phyloP scores from a whole-genome alignment of 129 eudicot species.

The Flaveria robusta region DNA sequence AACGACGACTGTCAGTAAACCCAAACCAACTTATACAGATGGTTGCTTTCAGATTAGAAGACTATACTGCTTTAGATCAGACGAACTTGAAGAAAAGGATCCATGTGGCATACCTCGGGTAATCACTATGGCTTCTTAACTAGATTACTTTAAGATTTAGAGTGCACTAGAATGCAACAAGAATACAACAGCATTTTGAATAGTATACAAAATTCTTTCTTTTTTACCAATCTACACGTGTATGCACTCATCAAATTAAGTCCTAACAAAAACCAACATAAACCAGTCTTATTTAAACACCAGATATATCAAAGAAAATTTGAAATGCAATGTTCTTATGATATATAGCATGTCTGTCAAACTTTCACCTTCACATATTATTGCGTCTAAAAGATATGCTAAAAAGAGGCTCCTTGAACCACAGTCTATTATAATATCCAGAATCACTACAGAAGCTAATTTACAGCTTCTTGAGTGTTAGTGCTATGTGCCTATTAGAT shows the following conservation, averaged over 20 bases:
- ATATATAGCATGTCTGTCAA: conserved; percentile 5
- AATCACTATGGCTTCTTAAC: conserved; percentile 12
- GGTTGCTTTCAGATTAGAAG: conserved; percentile 17
- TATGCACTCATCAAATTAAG: conserved; percentile 2
- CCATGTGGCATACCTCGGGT: conserved; percentile 10
- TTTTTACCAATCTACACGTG: conserved; percentile 12
- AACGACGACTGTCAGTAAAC: not conserved
- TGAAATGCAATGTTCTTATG: conserved; percentile 13
- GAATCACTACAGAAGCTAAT: not conserved
- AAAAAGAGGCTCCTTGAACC: conserved; percentile 11
- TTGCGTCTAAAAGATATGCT: conserved; percentile 2
- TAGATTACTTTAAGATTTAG: not conserved
- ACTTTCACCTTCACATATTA: conserved; percentile 11
- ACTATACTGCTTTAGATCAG: conserved; percentile 17
- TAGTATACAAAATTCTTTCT: conserved; percentile 3
- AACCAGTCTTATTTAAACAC: not conserved
- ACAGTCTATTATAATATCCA: not conserved
- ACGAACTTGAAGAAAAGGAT: not conserved
- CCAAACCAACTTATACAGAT: conserved; percentile 15
- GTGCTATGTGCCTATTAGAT: not conserved
- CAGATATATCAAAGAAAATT: not conserved
- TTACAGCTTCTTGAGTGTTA: not conserved
- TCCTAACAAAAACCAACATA: conserved; percentile 15
- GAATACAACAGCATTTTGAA: conserved; percentile 12
- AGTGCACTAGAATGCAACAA: not conserved